Base-by-base conservation (phyloP, 179 eudicot genomes). In the Sideroxylon spinosum region DNA sequence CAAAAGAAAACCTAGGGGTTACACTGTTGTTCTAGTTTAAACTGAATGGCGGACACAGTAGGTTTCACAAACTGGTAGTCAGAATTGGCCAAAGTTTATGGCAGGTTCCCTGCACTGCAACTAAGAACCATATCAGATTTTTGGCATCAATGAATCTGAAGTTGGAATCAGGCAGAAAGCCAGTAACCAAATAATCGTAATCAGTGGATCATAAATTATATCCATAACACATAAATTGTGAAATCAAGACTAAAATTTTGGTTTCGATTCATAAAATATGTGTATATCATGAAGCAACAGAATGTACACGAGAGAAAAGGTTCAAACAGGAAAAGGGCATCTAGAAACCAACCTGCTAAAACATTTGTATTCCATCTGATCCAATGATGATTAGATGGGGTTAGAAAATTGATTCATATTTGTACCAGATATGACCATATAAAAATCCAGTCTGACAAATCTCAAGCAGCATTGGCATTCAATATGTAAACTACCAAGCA, bases 401-500 rank as follows among this genome's bases (percentile, higher is more conserved):
- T 59, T 72, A 53, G 66, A 59, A 3, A 37, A 59, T 19, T 57
- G 9, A 32, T 74, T 74, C 19, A 37, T 11, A 48, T 74, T 74
- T 59, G 37, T 57, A 55, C 20, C 53, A 59, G 19, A 55, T 22
- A 75, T 5, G 29, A 61, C 12, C 20, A 44, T 60, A 13, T 16
- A 37, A 50, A 10, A 53, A 25, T 26, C 75, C 60, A 72, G 20
- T 48, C 52, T 37, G 14, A 49, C 26, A 75, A 61, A 20, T 60
- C 60, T 75, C 46, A 13, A 55, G 71, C 22, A 49, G 71, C 26
- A 50, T 19, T 65, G 26, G 66, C 50, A 64, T 22, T 76, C 72
- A 50, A 74, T 65, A 6, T 73, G 23, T 23, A 28, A 57, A 3
- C n/a, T 25, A 52, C 12, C 56, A 52, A 52, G 56, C 11, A 46